Conservation (phyloP, 768 basidiomycete species). For the Hysterangium stoloniferum region DNA sequence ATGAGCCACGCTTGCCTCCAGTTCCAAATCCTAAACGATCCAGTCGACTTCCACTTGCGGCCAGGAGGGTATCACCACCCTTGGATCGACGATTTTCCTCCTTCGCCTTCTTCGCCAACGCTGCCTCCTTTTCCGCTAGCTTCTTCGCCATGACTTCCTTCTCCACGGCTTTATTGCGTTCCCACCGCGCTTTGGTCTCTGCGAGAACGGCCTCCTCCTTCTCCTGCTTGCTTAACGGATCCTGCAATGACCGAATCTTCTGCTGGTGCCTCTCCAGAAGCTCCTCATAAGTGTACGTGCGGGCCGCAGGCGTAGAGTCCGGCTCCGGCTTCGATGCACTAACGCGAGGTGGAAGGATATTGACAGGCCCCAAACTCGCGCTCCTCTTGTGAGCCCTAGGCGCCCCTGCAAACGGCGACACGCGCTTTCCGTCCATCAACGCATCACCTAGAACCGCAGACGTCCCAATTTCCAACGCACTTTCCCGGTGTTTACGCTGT, state of each 20-base stretch:
- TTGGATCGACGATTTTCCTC: slow-evolving; percentile 28
- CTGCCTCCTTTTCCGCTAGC: slow-evolving; percentile 60
- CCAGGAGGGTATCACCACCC: slow-evolving; percentile 41
- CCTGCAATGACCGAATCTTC: slow-evolving; percentile 76
- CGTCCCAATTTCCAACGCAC: slow-evolving; percentile 41
- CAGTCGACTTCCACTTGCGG: slow-evolving; percentile 57
- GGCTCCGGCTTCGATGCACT: slow-evolving; percentile 15
- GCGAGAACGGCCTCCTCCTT: slow-evolving; percentile 68
- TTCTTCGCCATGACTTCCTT: slow-evolving; percentile 64
- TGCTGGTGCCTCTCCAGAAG: slow-evolving; percentile 78
- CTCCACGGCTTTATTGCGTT: slow-evolving; percentile 64
- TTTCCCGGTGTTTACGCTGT: slow-evolving; percentile 66
- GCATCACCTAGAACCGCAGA: not conserved
- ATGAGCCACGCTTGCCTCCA: slow-evolving; percentile 52
- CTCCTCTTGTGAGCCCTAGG: not conserved
- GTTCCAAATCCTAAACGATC: slow-evolving; percentile 32
- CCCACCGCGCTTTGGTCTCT: slow-evolving; percentile 78
- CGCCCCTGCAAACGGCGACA: not conserved
- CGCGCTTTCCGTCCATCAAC: not conserved
- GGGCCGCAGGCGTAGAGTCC: slow-evolving; percentile 36
- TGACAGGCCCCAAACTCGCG: slow-evolving; percentile 24
- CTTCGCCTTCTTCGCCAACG: slow-evolving; percentile 28
- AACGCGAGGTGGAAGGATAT: slow-evolving; percentile 37
- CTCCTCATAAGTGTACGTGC: slow-evolving; percentile 80
- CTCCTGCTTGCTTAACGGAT: slow-evolving; percentile 73